These are phyloP conservation scores for Mortierella alpina DNA, from an alignment of 192 early-diverging fungal genomes.

Conservation along the genomic window DNA sequence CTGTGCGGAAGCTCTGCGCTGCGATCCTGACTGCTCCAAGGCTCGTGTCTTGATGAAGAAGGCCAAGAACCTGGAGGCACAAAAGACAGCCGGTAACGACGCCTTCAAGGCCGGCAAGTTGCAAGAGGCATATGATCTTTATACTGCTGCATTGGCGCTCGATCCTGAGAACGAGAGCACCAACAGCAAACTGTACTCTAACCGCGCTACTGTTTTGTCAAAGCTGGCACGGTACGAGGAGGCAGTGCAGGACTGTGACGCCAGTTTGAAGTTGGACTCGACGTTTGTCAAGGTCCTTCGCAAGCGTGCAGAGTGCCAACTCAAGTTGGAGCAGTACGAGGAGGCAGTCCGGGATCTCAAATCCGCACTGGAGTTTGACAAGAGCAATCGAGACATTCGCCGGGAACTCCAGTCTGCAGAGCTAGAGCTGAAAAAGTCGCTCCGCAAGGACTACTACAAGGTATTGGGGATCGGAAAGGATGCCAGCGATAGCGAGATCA, in stretches of 20 bases:
- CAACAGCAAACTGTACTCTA: constrained; percentile 78
- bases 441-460: constrained; percentile 97
- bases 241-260: constrained; percentile 70
- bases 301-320: constrained; percentile 78
- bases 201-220: constrained; percentile 77
- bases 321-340: constrained; percentile 79
- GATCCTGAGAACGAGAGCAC: constrained; percentile 72
- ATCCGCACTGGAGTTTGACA: constrained; percentile 66
- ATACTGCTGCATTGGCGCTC: constrained; percentile 72
- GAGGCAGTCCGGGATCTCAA: constrained; percentile 86
- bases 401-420: constrained; percentile 67
- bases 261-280: constrained; percentile 72
- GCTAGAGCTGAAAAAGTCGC: constrained; percentile 72
- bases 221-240: constrained; percentile 71
- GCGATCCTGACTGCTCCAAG: constrained; percentile 81
- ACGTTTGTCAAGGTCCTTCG: constrained; percentile 80
- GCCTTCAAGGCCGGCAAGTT: constrained; percentile 70
- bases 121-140: constrained; percentile 73
- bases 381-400: constrained; percentile 64
- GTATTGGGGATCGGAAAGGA: constrained; percentile 82
- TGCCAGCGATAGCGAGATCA: constrained; percentile 83
- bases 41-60: constrained; percentile 74
- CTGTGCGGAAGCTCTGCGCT: constrained; percentile 71
- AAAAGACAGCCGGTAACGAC: constrained; percentile 81
- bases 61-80: constrained; percentile 68